These are phyloP conservation scores for Thielaviopsis euricoi DNA, from an alignment of 2,329 filamentous ascomycete species.

Conservation along the genomic window DNA sequence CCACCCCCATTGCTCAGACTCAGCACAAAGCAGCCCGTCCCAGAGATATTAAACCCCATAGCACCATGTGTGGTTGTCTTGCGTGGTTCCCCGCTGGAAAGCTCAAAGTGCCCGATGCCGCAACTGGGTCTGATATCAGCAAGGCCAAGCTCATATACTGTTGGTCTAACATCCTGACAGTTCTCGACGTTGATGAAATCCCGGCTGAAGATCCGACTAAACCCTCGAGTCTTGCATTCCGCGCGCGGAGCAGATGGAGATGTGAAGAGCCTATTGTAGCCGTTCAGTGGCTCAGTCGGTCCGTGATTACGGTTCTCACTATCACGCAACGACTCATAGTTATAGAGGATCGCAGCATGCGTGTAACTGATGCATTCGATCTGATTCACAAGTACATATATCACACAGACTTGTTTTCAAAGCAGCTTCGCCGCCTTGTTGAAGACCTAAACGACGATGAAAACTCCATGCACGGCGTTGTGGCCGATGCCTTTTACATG, in stretches of 20 bases:
- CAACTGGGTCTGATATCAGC: conserved; percentile 51
- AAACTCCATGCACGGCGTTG: conserved; percentile 79
- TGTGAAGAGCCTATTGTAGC: conserved; percentile 91
- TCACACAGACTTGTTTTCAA: conserved; percentile 77
- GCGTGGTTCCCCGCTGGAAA: conserved; percentile 97
- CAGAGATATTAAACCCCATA: conserved; percentile 79
- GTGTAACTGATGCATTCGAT: conserved; percentile 89
- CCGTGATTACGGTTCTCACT: conserved; percentile 78
- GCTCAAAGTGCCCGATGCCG: conserved; percentile 57
- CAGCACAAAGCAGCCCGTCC: conserved; percentile 87
- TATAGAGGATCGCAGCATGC: conserved; percentile 73
- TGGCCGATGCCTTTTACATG: conserved; percentile 96
- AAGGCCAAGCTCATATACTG: conserved; percentile 88
- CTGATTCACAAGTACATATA: conserved; percentile 84
- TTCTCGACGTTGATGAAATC: conserved; percentile 72
- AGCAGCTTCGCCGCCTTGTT: conserved; percentile 67
- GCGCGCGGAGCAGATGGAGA: conserved; percentile 72
- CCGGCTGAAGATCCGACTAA: conserved; percentile 55
- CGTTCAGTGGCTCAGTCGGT: conserved; percentile 90
- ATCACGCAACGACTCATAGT: conserved; percentile 89
- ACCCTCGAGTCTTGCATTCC: conserved; percentile 63
- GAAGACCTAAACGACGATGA: conserved; percentile 70
- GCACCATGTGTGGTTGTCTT: conserved; percentile 80
- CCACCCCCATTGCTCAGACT: conserved; percentile 87
- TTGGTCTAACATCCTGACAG: conserved; percentile 95